Conservation (phyloP, 108 stramenopile species). For the Nitzschia sp. region DNA sequence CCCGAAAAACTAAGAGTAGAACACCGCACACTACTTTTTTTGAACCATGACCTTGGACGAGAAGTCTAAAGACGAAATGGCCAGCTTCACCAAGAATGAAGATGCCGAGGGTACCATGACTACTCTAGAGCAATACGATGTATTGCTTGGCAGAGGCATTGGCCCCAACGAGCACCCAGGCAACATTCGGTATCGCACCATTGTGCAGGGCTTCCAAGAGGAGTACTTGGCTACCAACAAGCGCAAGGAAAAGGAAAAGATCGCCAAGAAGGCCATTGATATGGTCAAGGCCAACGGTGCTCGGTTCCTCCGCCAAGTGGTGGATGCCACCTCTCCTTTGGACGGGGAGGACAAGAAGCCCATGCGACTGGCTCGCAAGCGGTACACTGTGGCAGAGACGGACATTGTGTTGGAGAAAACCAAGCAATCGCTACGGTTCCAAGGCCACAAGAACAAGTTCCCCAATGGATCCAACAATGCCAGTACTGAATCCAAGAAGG, state of each 20-base stretch:
- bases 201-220: neutral
- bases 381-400: neutral
- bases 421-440: conserved; percentile 7
- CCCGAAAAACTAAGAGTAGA: too few species aligned
- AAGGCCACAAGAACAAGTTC: conserved; percentile 5
- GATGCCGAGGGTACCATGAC: neutral
- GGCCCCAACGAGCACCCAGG: conserved; percentile 8
- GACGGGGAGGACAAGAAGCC: conserved; percentile 2
- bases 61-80: too few species aligned
- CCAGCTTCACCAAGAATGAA: neutral
- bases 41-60: too few species aligned
- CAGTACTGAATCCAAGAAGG: too few species aligned
- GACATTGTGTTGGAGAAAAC: conserved; percentile 7
- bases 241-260: conserved; percentile 14
- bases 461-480: too few species aligned
- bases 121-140: neutral
- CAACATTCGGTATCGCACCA: conserved; percentile 8
- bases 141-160: conserved; percentile 8
- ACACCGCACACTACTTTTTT: too few species aligned
- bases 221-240: conserved; percentile 11
- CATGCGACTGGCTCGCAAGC: neutral
- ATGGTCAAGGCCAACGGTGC: conserved; percentile 10
- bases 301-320: conserved; percentile 3
- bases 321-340: neutral
- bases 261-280: conserved; percentile 3